Evolutionary conservation across 371 early-diverging fungal genomes (phyloP), one percentile per base, ranked within the genome.

Genomic region (Apophysomyces elegans): DNA sequence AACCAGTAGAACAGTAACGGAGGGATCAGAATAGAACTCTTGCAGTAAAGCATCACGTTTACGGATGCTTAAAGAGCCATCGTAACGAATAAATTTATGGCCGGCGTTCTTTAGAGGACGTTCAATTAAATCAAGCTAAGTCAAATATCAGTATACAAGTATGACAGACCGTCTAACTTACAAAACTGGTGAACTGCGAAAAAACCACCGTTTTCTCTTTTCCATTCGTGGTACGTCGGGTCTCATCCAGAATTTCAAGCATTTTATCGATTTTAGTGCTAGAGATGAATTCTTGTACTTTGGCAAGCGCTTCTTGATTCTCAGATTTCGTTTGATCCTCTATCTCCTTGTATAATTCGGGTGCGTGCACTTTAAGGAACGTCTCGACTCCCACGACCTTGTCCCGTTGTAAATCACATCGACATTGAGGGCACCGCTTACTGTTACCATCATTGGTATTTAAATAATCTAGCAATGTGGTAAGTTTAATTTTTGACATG

Each of bases 181-280:
- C 58, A 21, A 67, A 62, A 18, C 43, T 35, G 14, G 89, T 88
- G 63, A 93, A 95, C 69, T 93, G 93, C 9, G 93, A 92, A 68
- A 95, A 95, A 6, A 93, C 86, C 69, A 95, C 91, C 4, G 90
- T 84, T 71, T 95, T 95, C 39, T 85, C 86, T 57, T 69, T 21
- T 1, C 71, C 69, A 26, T 71, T 65, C 6, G 78, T 74, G 5
- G 54, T 57, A 32, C 36, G 44, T 43, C 54, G 58, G 1, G 79
- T 83, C 4, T 75, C 59, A 2, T 68, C 65, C 1, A 87, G 65
- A 41, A 87, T 72, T 7, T 79, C 78, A 26, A 85, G 56, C 84
- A 85, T 79, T 45, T 71, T 80, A 36, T 81, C 81, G 60, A 85
- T 84, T 64, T 87, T 87, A 38, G 77, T 70, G 50, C 84, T 87